These are phyloP conservation scores for Geranium incanum DNA, from an alignment of 441 rosid species.

Conservation along the genomic window DNA sequence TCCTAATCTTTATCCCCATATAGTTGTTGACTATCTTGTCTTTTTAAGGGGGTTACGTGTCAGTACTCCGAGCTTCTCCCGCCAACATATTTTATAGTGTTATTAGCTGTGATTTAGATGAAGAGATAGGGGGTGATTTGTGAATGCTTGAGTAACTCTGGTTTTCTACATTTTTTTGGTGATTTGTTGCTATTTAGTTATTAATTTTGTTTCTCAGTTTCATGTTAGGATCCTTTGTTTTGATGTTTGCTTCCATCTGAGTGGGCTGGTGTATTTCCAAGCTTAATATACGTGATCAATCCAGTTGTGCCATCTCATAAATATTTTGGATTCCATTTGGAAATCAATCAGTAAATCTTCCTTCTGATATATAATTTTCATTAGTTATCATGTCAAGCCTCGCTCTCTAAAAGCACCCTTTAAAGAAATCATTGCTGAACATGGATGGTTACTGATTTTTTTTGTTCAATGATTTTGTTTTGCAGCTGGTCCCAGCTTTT, in stretches of 20 bases:
- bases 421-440: constrained; percentile 7
- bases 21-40: not conserved
- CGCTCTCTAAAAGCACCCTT: not conserved
- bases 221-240: not conserved
- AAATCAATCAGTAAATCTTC: not conserved
- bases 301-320: not conserved
- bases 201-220: not conserved
- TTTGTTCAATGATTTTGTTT: constrained; percentile 24
- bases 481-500: constrained; percentile 73
- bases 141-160: not conserved
- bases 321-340: not conserved
- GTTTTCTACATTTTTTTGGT: not conserved
- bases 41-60: not conserved
- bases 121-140: not conserved
- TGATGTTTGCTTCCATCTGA: not conserved
- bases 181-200: not conserved
- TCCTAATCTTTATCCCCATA: not conserved
- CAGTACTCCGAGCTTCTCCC: not conserved
- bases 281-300: not conserved
- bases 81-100: not conserved
- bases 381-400: not conserved
- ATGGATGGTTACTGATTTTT: constrained; percentile 17
- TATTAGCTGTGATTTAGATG: not conserved
- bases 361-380: not conserved
- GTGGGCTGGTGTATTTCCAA: not conserved